Evolutionary conservation across 2,329 filamentous ascomycete genomes (phyloP).

Genomic region (Didymosphaeria variabile): DNA sequence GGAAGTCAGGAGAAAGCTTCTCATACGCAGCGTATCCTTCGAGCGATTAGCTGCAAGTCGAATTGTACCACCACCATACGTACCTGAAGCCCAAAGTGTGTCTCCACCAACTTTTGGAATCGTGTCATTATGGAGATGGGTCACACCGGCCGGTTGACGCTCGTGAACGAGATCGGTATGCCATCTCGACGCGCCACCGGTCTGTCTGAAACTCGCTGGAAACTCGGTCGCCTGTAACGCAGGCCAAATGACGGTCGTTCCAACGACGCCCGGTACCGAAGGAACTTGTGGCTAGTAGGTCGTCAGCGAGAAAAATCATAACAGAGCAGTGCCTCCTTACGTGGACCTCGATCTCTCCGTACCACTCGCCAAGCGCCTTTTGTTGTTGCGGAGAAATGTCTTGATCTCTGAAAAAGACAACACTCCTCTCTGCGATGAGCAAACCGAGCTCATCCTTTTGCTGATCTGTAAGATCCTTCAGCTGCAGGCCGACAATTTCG

Average conservation of each 20-base stretch:
- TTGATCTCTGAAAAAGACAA: constrained; percentile 62
- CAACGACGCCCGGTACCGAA: constrained; percentile 72
- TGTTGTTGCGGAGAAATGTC: constrained; percentile 50
- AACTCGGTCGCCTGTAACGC: constrained; percentile 70
- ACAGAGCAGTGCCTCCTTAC: constrained; percentile 53
- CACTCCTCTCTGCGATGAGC: constrained; percentile 53
- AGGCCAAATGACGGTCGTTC: constrained; percentile 74
- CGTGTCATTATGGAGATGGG: constrained; percentile 74
- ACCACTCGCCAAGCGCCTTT: constrained; percentile 44
- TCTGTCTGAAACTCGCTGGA: constrained; percentile 69
- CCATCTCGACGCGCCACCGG: constrained; percentile 74
- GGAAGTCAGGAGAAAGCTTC: constrained; percentile 75
- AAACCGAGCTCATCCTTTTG: constrained; percentile 62
- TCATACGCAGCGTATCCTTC: constrained; percentile 71
- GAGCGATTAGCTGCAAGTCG: not conserved
- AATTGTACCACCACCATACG: not conserved
- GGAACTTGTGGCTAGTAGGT: constrained; percentile 71
- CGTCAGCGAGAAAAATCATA: not conserved
- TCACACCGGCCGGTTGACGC: constrained; percentile 73
- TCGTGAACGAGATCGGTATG: constrained; percentile 78
- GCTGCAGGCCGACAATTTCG: constrained; percentile 54
- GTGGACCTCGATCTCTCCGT: constrained; percentile 70
- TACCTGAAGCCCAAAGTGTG: constrained; percentile 73
- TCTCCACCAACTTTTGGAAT: constrained; percentile 72
- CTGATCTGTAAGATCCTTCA: constrained; percentile 57